Base-by-base conservation (phyloP, 306 rosid species). In the Rosa chinensis region DNA sequence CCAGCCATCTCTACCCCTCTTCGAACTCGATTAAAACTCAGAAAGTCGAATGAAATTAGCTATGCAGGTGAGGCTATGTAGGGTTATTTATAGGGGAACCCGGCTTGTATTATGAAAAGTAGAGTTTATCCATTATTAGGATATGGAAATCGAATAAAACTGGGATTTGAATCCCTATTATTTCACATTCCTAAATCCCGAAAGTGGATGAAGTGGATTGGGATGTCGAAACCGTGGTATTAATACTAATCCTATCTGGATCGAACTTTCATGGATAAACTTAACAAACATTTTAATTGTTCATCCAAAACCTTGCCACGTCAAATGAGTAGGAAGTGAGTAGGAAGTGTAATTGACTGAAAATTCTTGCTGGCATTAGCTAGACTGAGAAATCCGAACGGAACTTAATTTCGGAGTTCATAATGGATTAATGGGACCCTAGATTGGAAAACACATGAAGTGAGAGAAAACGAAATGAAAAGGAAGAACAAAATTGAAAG, bases 1-100 rank as follows among this genome's bases (percentile, higher is more conserved):
- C 89, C 87, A 0, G 84, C 89, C 88, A 82, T 82, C 8, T 8
- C 72, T 42, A 32, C 37, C 32, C 3, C 14, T 18, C 71, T 47
- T 10, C 4, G 40, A 62, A 5, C 42, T 63, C 10, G 4, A 23
- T 62, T 21, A 56, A 9, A 58, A 58, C 64, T n/a, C 14, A 58
- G 13, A 56, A 55, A 5, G 58, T 8, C 17, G n/a, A 52, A 52
- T 17, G 58, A 52, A 17, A 17, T 52, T 17, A 17, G n/a, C 14
- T 21, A 5, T 17, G 1, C 1, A 56, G 11, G 5, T 2, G 12
- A 1, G 6, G 40, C 0, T 25, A 62, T 1, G 67, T 11, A 3
- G 40, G 40, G 40, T 53, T 56, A 20, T 56, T n/a, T 56, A n/a
- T n/a, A 56, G 32, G 63, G 32, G 32, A 2, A 56, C 3, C 11